Percentiles rank a stretch among this genome's conserved stretches.
phyloP scores from a whole-genome alignment of 768 basidiomycete species.

The Hericium erinaceus region DNA sequence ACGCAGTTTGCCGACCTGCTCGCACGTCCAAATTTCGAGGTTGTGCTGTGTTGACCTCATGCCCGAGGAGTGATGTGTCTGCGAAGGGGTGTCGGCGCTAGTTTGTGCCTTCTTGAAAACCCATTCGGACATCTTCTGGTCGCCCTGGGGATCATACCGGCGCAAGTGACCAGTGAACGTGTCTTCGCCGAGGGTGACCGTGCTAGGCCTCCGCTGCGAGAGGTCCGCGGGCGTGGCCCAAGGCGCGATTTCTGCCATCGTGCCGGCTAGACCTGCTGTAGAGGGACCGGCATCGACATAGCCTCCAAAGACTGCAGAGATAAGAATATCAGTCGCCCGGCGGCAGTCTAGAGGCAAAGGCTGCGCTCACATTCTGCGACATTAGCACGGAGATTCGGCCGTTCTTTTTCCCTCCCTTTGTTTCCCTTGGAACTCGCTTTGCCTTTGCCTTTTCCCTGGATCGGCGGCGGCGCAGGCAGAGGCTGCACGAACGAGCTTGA shows the following conservation, averaged over 20 bases:
- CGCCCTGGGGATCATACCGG: constrained; percentile 32
- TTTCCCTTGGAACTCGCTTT: not conserved
- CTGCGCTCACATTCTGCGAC: not conserved
- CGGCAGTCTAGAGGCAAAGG: not conserved
- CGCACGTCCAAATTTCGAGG: constrained; percentile 16
- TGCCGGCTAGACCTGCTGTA: not conserved
- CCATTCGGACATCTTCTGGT: constrained; percentile 39
- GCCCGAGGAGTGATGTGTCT: no score
- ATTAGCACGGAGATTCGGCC: not conserved
- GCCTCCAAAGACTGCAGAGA: not conserved
- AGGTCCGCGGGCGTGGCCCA: not conserved
- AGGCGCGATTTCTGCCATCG: not conserved
- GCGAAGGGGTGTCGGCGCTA: not conserved
- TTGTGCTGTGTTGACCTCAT: no score
- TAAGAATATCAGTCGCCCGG: not conserved
- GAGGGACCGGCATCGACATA: not conserved
- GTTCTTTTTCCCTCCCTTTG: not conserved
- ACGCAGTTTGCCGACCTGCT: constrained; percentile 26
- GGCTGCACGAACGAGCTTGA: constrained; percentile 3
- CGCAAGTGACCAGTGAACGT: constrained; percentile 27
- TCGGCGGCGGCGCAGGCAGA: not conserved
- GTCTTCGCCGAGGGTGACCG: constrained; percentile 22
- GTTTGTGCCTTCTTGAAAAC: constrained; percentile 32
- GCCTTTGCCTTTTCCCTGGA: not conserved
- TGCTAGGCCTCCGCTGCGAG: not conserved